Evolutionary conservation across 305 asterid genomes (phyloP), one percentile per base, ranked within the genome.

Genomic region (Striga hermonthica): DNA sequence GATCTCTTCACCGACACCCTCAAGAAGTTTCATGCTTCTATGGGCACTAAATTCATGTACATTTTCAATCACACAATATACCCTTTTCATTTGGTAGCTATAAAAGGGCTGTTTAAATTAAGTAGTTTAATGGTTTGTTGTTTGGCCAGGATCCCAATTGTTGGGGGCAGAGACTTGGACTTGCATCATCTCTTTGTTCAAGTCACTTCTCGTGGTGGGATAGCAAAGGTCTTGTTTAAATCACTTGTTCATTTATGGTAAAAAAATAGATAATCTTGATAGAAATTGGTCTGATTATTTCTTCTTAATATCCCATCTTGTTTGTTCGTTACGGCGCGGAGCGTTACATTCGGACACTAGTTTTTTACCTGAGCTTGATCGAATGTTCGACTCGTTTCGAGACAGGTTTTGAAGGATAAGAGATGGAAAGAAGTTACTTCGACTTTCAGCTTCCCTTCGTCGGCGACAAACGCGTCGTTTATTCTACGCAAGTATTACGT

Each of bases 11-110:
- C 80, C 78, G 84, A 81, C 49, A 78, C 95, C 53, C 64, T 92
- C 75, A 84, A 82, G 84, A 84, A 84, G 74, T 84, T 87, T 56
- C 98, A 92, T 69, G 75, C 79, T 69, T 72, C 79, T 35, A 88
- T 89, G 97, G 86, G 82, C 45, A 86, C 94, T 69, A 92, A 92
- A 65, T 92, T 87, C 87, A 92, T 83, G 98, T 92, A 79, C 82
- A 39, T 39, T 39, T 39, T 39, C 10, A 41, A 6, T 41, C 47
- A 6, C 2, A 6, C 47, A 3, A 41, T 41, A 6, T 41, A 5
- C 10, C 47, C 47, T 41, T 39, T 39, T 3, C n/a, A n/a, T n/a
- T n/a, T n/a, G n/a, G n/a, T n/a, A n/a, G n/a, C n/a, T n/a, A n/a
- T n/a, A n/a, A n/a, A n/a, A n/a, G n/a, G n/a, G n/a, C n/a, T n/a